Evolutionary conservation across 805 yeast species (phyloP).

Genomic region (Helenozyma rhizophorensis): DNA sequence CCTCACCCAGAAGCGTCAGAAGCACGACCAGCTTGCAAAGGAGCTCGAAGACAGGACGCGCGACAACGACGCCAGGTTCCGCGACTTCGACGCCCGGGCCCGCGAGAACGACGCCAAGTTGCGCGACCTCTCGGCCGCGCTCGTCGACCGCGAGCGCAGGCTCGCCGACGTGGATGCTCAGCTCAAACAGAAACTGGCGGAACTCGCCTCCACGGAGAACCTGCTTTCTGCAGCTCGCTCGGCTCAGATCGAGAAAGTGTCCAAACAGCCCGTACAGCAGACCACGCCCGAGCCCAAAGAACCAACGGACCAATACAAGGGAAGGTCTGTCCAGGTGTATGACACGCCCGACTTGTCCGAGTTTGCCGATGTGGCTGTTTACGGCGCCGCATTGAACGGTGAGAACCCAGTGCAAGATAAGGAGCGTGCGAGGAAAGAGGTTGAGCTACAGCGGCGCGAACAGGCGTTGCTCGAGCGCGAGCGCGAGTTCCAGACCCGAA

Average conservation of each 20-base stretch:
- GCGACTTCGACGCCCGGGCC: conserved; percentile 8
- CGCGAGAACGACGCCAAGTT: conserved; percentile 11
- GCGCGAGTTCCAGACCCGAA: conserved; percentile 6
- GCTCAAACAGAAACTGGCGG: conserved; percentile 5
- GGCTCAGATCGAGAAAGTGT: too few species aligned
- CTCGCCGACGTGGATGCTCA: conserved; percentile 9
- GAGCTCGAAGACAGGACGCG: conserved; percentile 1
- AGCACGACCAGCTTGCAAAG: conserved; percentile 7
- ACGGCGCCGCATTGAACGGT: conserved; percentile 32
- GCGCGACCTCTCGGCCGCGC: conserved; percentile 8
- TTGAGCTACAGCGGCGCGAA: conserved; percentile 24
- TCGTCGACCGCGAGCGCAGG: conserved; percentile 4
- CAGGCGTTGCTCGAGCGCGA: conserved; percentile 19
- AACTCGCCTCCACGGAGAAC: conserved; percentile 3
- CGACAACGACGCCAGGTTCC: conserved; percentile 12
- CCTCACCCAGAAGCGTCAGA: conserved; percentile 16
- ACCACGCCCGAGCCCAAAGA: background rate
- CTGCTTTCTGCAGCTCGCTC: conserved; percentile 2
- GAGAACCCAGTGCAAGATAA: conserved; percentile 11
- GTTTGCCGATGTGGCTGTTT: conserved; percentile 33
- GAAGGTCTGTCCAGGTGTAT: conserved; percentile 1
- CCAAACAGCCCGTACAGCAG: conserved; percentile 1
- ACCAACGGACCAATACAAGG: background rate
- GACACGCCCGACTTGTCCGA: conserved; percentile 29
- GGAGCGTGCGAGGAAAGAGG: conserved; percentile 15